Evolutionary conservation across 768 basidiomycete species (phyloP).

Genomic region (Pleurotus tuber-regium): DNA sequence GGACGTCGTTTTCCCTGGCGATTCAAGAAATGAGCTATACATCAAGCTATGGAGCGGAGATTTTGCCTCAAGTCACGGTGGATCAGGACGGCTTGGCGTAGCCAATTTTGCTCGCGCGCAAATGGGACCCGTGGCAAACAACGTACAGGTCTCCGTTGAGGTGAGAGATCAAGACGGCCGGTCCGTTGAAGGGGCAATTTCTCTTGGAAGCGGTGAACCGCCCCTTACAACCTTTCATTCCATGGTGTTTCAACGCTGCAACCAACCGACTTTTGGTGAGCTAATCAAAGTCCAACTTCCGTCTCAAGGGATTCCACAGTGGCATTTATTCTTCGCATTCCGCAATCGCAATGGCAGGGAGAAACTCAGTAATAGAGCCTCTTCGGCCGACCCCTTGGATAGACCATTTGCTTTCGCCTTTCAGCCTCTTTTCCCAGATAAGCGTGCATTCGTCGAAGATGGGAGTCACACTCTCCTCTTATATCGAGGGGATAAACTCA

Average conservation of each 20-base stretch:
- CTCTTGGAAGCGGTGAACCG: conserved; percentile 84
- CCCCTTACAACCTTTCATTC: conserved; percentile 80
- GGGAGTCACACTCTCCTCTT: conserved; percentile 84
- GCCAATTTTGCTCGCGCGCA: conserved; percentile 59
- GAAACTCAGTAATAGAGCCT: conserved; percentile 33
- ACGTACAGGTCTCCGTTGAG: conserved; percentile 90
- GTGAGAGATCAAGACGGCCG: conserved; percentile 72
- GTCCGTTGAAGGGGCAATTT: conserved; percentile 68
- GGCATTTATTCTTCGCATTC: conserved; percentile 96
- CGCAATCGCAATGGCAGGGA: conserved; percentile 64
- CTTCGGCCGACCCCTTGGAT: conserved; percentile 45
- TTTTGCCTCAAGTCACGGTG: conserved; percentile 57
- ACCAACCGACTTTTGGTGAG: conserved; percentile 90
- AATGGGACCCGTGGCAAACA: conserved; percentile 54
- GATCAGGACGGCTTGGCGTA: conserved; percentile 54
- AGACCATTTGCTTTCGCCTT: conserved; percentile 91
- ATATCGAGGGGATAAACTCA: conserved; percentile 76
- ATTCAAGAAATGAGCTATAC: conserved; percentile 92
- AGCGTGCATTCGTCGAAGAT: conserved; percentile 80
- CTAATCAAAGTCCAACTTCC: conserved; percentile 86
- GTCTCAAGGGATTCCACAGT: conserved; percentile 60
- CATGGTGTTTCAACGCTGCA: conserved; percentile 86
- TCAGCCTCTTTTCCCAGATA: conserved; percentile 80
- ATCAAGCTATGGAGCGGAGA: conserved; percentile 95
- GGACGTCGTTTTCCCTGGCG: conserved; percentile 93